Conservation (phyloP, 1,284 basidiomycete genomes). For the Pseudozyma hubeiensis region DNA sequence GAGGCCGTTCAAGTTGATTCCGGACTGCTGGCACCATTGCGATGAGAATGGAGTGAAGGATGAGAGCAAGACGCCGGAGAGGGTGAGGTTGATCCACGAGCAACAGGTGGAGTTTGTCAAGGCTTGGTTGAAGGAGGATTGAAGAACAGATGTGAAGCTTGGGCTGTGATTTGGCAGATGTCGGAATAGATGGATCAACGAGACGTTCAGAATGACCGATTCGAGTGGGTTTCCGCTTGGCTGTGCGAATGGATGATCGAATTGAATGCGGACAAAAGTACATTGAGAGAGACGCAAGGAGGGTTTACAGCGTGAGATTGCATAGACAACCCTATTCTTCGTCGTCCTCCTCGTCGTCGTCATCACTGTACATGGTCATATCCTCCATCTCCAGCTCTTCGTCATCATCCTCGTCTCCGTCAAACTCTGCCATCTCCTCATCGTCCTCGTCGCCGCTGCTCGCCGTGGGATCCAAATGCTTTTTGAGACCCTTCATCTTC, state of each 20-base stretch:
- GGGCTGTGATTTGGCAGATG: too few species aligned
- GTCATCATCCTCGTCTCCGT: constrained; percentile 32
- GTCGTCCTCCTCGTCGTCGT: constrained; percentile 33
- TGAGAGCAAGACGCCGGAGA: constrained; percentile 75
- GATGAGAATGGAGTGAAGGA: constrained; percentile 57
- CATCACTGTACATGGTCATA: constrained; percentile 41
- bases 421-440: constrained; percentile 16
- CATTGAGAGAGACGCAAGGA: background rate
- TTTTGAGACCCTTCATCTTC: constrained; percentile 90
- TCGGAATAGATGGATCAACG: too few species aligned
- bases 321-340: constrained; percentile 23
- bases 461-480: constrained; percentile 46
- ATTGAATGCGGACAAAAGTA: constrained; percentile 1
- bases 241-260: background rate
- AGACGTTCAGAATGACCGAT: too few species aligned
- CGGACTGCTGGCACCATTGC: constrained; percentile 69
- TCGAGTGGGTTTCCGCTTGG: background rate
- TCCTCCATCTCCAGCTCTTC: constrained; percentile 51
- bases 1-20: constrained; percentile 87
- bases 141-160: background rate
- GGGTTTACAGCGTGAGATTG: background rate
- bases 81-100: constrained; percentile 83
- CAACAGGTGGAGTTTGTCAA: constrained; percentile 84
- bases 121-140: constrained; percentile 79
- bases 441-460: constrained; percentile 55